Evolutionary conservation across 495 filamentous ascomycete genomes (phyloP).

Genomic region (Penicillium parvum): DNA sequence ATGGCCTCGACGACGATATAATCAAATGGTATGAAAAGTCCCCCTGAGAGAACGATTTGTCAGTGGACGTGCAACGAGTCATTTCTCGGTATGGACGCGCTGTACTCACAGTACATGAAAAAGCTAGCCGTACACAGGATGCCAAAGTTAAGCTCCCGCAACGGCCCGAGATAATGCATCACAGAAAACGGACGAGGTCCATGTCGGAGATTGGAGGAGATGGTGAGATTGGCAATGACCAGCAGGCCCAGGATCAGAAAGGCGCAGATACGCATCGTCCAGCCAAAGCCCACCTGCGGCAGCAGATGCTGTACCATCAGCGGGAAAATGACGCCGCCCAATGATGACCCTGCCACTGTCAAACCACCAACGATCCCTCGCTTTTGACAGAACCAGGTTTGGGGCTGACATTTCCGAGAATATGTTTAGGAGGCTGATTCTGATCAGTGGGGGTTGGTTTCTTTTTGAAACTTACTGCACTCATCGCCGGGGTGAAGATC

Average conservation of each 20-base stretch:
- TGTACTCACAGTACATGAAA: constrained; percentile 25
- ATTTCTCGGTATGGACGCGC: too few relatives aligned
- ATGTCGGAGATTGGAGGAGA: constrained; percentile 22
- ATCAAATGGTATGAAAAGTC: constrained; percentile 35
- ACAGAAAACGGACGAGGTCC: constrained; percentile 14
- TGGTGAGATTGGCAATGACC: constrained; percentile 27
- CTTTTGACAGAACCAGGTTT: constrained; percentile 3
- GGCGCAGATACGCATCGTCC: constrained; percentile 35
- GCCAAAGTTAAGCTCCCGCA: constrained; percentile 51
- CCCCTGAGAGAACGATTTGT: constrained; percentile 6
- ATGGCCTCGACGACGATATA: constrained; percentile 26
- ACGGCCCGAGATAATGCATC: constrained; percentile 37
- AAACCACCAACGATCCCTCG: constrained; percentile 6
- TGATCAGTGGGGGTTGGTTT: too few relatives aligned
- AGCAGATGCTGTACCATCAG: constrained; percentile 23
- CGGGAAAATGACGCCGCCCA: constrained; percentile 62
- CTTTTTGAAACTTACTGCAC: background rate
- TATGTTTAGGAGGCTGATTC: too few relatives aligned
- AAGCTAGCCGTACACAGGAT: constrained; percentile 42
- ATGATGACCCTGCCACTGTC: constrained; percentile 15
- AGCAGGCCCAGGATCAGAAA: constrained; percentile 32
- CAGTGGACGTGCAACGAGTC: too few relatives aligned
- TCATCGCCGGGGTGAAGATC: constrained; percentile 8
- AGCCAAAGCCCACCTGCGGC: constrained; percentile 31
- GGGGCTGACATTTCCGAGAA: too few relatives aligned